Evolutionary conservation across 148 eudicot genomes (phyloP).

Genomic region (Mesembryanthemum crystallinum): DNA sequence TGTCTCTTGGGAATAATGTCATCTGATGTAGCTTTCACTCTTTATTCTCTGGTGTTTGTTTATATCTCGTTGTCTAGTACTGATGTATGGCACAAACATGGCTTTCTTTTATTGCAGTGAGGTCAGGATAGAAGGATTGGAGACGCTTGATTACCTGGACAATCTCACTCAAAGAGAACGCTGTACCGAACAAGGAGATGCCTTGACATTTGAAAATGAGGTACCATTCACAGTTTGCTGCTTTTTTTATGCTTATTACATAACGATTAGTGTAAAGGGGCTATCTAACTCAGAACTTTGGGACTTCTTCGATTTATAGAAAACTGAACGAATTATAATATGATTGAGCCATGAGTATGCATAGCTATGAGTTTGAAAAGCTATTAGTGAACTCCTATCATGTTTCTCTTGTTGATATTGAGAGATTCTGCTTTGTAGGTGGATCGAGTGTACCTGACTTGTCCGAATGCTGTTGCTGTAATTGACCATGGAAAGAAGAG

Average conservation of each 20-base stretch:
- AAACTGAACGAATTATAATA: not conserved
- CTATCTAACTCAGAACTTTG: not conserved
- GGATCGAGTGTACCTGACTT: slow-evolving; percentile 70
- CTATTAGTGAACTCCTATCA: not conserved
- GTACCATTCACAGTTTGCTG: slow-evolving; percentile 27
- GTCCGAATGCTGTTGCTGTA: slow-evolving; percentile 61
- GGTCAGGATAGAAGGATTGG: slow-evolving; percentile 81
- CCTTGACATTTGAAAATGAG: slow-evolving; percentile 88
- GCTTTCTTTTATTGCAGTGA: slow-evolving; percentile 46
- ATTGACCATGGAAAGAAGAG: slow-evolving; percentile 83
- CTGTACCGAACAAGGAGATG: slow-evolving; percentile 81
- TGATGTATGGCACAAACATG: not conserved
- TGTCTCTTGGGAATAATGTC: not conserved
- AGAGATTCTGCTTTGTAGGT: slow-evolving; percentile 41
- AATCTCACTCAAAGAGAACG: slow-evolving; percentile 58
- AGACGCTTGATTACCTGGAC: slow-evolving; percentile 70
- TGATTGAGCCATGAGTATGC: not conserved
- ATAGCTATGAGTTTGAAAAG: not conserved
- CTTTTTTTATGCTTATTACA: not conserved
- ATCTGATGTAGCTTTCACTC: not conserved
- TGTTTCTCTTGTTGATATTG: not conserved
- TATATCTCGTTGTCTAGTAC: not conserved
- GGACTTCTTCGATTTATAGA: not conserved
- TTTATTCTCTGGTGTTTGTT: not conserved
- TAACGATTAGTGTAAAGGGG: too few species aligned